phyloP scores from a whole-genome alignment of 1,139 yeast species.

The Hyphopichia buzzinii region DNA sequence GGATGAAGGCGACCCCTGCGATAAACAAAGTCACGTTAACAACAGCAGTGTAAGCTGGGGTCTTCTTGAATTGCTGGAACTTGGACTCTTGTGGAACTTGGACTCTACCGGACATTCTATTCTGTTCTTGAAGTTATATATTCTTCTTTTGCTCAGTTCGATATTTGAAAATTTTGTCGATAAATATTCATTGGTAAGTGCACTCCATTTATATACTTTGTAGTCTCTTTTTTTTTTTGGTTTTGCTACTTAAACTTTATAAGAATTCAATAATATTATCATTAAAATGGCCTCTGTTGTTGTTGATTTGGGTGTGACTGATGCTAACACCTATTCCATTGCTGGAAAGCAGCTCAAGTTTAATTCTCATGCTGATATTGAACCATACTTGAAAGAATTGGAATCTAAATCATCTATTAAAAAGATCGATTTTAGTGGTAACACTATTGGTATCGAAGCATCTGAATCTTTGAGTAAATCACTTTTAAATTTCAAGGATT shows the following conservation, averaged over 20 bases:
- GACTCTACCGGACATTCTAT: conserved; percentile 27
- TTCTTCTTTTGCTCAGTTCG: background rate
- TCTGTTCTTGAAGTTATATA: conserved; percentile 2
- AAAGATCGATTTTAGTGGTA: conserved; percentile 81
- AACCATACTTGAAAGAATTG: conserved; percentile 59
- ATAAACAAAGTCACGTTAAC: conserved; percentile 63
- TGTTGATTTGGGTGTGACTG: conserved; percentile 28
- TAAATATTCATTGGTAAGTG: background rate
- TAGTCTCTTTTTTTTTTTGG: conserved; percentile 3
- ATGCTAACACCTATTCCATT: conserved; percentile 49
- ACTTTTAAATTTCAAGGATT: conserved; percentile 47
- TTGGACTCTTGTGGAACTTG: conserved; percentile 29
- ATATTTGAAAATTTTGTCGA: conserved; percentile 5
- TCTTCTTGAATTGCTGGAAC: conserved; percentile 51
- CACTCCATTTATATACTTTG: conserved; percentile 1
- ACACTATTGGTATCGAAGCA: conserved; percentile 91
- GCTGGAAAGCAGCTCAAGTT: conserved; percentile 79
- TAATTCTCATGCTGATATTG: conserved; percentile 69
- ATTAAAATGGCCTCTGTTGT: conserved; percentile 23
- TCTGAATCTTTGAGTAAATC: conserved; percentile 68
- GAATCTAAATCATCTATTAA: conserved; percentile 36
- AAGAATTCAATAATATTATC: too few species aligned
- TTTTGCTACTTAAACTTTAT: too few species aligned
- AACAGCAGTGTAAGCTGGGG: conserved; percentile 65
- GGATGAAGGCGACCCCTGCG: conserved; percentile 72